A percentile compares a stretch with the other conserved stretches of the same genome.
These are phyloP conservation scores for Styphnolobium japonicum DNA, from an alignment of 306 rosid genomes.

Conservation along the genomic window DNA sequence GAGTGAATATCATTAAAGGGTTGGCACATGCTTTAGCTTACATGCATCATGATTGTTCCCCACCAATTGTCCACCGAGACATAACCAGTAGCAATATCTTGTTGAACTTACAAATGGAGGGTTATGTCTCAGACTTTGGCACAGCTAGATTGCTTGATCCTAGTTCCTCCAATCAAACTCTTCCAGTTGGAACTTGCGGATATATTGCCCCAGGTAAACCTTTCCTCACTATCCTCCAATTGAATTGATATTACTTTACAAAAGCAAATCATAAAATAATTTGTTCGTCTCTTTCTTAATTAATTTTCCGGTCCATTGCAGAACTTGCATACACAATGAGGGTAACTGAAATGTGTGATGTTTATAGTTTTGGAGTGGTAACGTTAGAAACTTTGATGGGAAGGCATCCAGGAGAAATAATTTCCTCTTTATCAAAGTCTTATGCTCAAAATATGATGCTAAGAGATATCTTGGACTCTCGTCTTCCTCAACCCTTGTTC, in stretches of 20 bases:
- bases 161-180: neutral
- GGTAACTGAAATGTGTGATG: too few species aligned
- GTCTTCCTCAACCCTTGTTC: neutral
- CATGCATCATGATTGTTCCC: neutral
- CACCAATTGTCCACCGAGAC: neutral
- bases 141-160: too few species aligned
- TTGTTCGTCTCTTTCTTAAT: neutral
- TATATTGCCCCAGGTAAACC: neutral
- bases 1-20: neutral
- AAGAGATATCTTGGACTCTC: neutral
- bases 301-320: neutral
- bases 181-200: neutral
- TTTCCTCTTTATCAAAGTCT: neutral
- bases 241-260: neutral
- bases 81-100: neutral
- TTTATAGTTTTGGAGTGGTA: neutral
- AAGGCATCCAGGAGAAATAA: neutral
- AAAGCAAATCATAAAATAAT: too few species aligned
- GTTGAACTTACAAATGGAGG: neutral
- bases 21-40: neutral
- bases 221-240: neutral
- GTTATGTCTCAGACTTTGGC: neutral
- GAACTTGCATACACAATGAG: too few species aligned
- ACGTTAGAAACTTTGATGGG: neutral
- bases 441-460: neutral